Conservation (phyloP, 768 basidiomycete genomes). For the Galerina marginata region DNA sequence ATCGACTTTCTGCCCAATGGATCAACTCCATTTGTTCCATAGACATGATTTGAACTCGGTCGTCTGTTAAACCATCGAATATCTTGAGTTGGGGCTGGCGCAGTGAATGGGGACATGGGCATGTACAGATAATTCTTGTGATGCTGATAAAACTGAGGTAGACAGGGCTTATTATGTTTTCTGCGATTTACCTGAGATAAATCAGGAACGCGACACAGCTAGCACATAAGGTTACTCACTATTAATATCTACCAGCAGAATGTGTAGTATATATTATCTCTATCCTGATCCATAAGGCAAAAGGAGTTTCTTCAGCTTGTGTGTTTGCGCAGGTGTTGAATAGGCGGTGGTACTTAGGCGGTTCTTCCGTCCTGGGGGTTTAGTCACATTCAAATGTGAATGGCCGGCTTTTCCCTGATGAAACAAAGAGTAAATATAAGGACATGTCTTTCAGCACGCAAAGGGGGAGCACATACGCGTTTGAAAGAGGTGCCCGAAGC, state of each 20-base stretch:
- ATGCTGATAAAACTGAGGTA: background rate
- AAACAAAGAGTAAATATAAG: background rate
- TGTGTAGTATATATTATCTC: background rate
- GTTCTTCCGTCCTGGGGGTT: slow-evolving; percentile 70
- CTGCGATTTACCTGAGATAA: background rate
- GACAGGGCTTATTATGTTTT: background rate
- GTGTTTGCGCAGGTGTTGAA: slow-evolving; percentile 67
- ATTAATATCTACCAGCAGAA: background rate
- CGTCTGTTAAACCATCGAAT: no score
- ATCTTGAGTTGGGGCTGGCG: no score
- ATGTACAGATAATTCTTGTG: no score
- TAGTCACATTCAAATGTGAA: slow-evolving; percentile 73
- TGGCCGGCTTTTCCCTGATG: slow-evolving; percentile 71
- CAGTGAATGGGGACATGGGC: no score
- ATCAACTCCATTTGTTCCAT: slow-evolving; percentile 1
- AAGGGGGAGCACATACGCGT: slow-evolving; percentile 54
- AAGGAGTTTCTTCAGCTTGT: slow-evolving; percentile 66
- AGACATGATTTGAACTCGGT: background rate
- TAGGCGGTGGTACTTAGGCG: slow-evolving; percentile 68
- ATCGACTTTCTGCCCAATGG: background rate
- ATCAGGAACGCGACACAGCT: no score
- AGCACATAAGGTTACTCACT: background rate
- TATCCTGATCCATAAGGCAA: slow-evolving; percentile 63
- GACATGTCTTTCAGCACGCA: background rate
- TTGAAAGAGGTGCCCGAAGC: slow-evolving; percentile 72